Conservation (phyloP, 176 grass and related monocot genomes). For the Eragrostis nindensis region DNA sequence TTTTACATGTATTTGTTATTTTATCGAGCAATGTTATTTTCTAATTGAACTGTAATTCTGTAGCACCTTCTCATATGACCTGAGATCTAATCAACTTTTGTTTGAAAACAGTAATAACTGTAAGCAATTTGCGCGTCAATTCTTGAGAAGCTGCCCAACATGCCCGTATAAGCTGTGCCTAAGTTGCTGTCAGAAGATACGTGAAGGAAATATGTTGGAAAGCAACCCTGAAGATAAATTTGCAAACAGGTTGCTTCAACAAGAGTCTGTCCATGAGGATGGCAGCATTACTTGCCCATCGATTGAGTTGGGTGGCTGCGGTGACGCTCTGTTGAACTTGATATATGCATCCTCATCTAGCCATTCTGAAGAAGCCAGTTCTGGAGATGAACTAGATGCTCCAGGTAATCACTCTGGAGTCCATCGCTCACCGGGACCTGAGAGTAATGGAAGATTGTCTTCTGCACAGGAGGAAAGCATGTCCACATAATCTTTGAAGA, state of each 20-base stretch:
- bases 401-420: conserved; percentile 58
- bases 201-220: conserved; percentile 49
- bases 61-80: conserved; percentile 25
- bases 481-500: conserved; percentile 32
- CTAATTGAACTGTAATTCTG: conserved; percentile 28
- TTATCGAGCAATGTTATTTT: background rate
- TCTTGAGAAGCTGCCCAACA: conserved; percentile 74
- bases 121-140: conserved; percentile 50
- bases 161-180: conserved; percentile 88
- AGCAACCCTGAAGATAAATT: conserved; percentile 61
- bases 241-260: conserved; percentile 48
- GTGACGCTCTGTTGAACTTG: conserved; percentile 66
- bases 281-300: conserved; percentile 75
- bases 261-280: conserved; percentile 62
- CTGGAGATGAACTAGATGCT: conserved; percentile 53
- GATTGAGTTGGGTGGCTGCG: conserved; percentile 88
- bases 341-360: conserved; percentile 53
- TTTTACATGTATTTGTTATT: background rate
- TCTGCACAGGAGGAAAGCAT: conserved; percentile 53
- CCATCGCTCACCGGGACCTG: conserved; percentile 46
- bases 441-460: conserved; percentile 64
- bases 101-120: conserved; percentile 77
- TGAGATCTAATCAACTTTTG: background rate
- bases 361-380: conserved; percentile 60
- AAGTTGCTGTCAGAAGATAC: conserved; percentile 80